Evolutionary conservation across 2,329 filamentous ascomycete species (phyloP).

Genomic region (Colletotrichum tropicicola): DNA sequence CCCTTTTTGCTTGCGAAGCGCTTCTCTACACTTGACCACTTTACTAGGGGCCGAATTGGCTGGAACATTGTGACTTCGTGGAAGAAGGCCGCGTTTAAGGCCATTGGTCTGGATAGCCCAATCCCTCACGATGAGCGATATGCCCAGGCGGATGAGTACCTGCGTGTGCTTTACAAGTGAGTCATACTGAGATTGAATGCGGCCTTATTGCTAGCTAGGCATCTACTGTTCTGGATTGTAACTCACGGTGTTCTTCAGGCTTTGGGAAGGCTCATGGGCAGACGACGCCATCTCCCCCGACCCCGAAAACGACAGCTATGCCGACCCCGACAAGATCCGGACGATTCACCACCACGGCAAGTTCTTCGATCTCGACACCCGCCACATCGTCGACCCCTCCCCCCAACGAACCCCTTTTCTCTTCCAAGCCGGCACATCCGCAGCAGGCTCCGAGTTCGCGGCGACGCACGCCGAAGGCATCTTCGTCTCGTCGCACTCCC

Average conservation of each 20-base stretch:
- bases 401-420: constrained; percentile 66
- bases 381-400: constrained; percentile 61
- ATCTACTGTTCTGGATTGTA: no score
- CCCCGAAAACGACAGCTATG: constrained; percentile 62
- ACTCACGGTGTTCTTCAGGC: constrained; percentile 38
- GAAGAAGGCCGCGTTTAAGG: constrained; percentile 70
- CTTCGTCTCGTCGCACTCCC: constrained; percentile 65
- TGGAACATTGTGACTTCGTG: constrained; percentile 72
- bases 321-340: constrained; percentile 66
- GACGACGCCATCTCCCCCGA: constrained; percentile 65
- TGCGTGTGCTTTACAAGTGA: constrained; percentile 69
- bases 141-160: constrained; percentile 68
- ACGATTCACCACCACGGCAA: constrained; percentile 61
- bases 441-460: constrained; percentile 65
- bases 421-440: constrained; percentile 67
- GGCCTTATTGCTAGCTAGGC: no score
- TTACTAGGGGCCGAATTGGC: constrained; percentile 68
- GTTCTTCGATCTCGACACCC: constrained; percentile 38
- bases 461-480: constrained; percentile 68
- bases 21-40: constrained; percentile 69
- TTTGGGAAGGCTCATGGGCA: constrained; percentile 65
- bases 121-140: constrained; percentile 71
- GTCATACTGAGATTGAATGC: background rate
- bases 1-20: constrained; percentile 70
- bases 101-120: constrained; percentile 65